Evolutionary conservation across 345 rosid genomes (phyloP), one percentile per base, ranked within the genome.

Genomic region (Eucalyptus pauciflora): DNA sequence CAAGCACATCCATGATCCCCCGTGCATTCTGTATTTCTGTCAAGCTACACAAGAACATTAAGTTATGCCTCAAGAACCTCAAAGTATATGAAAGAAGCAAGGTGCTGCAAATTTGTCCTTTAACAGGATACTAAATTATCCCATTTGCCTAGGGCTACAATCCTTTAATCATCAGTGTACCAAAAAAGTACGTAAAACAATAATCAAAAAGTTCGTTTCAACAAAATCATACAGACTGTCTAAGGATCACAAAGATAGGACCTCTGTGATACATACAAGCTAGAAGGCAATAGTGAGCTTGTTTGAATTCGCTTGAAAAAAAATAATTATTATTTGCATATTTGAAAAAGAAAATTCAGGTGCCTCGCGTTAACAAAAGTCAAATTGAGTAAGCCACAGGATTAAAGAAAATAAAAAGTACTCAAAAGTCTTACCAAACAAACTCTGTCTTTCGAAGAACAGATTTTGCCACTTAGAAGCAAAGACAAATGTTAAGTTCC

Each of bases 11-110:
- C 98, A 98, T 95, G 85, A 97, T 95, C 88, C 99, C 99, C 79
- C 97, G 95, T 50, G 99, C 99, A 93, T 97, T 98, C 92, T 98
- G 99, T 91, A 97, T 96, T 94, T 98, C 99, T 85, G 98, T 92
- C 96, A 97, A 90, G 92, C 99, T 98, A 88, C 91, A 52, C 91
- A 92, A 92, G 50, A 90, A 91, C 88, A 69, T 93, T 86, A 88
- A 89, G 88, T 90, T 56, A 86, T 13, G 48, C 43, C 91, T 31
- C 8, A 88, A 16, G 56, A 48, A 48, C 33, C 6, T 69, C 79
- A 69, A 69, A 69, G 41, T 17, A 31, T 2, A 88, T 22, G 9
- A 90, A 86, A 88, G 54, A 89, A 45, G 46, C 86, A 89, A 69
- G 13, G 90, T 37, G 54, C 51, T 45, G 31, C n/a, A 88, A 31